A percentile compares a stretch with the other conserved stretches of the same genome.
Evolutionary conservation across 2,329 filamentous ascomycete species (phyloP).

Genomic region (Xylaria sp.): DNA sequence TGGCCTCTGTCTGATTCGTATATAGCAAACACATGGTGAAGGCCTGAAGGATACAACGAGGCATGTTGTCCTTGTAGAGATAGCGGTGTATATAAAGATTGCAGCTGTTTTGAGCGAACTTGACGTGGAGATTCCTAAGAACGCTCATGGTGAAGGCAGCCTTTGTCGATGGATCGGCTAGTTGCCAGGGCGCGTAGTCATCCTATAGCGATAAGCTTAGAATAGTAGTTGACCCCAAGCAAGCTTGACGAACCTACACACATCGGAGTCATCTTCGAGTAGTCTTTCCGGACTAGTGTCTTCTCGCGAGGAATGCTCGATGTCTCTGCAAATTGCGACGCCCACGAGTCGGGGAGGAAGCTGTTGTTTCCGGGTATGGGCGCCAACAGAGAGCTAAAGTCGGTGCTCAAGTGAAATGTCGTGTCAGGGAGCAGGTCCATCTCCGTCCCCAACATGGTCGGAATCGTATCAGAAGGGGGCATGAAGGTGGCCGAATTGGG

Average conservation of each 20-base stretch:
- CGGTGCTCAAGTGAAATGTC: constrained; percentile 32
- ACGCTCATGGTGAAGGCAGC: constrained; percentile 50
- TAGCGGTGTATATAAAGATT: constrained; percentile 57
- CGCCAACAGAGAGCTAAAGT: constrained; percentile 33
- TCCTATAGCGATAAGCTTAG: constrained; percentile 31
- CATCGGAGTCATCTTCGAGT: constrained; percentile 37
- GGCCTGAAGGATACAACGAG: constrained; percentile 53
- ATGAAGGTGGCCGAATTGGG: constrained; percentile 38
- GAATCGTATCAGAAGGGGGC: constrained; percentile 15
- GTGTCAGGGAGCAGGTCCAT: constrained; percentile 18
- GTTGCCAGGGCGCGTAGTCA: constrained; percentile 40
- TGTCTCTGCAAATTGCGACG: constrained; percentile 16
- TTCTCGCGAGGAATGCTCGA: constrained; percentile 21
- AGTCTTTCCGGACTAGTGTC: constrained; percentile 35
- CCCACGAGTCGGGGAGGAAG: constrained; percentile 25
- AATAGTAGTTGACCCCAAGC: not conserved
- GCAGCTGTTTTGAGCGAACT: constrained; percentile 51
- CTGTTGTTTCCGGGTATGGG: constrained; percentile 21
- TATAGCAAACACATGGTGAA: constrained; percentile 55
- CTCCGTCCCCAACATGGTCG: constrained; percentile 17
- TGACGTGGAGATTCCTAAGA: constrained; percentile 49
- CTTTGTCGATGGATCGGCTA: constrained; percentile 54
- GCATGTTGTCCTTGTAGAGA: constrained; percentile 54
- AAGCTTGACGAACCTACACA: constrained; percentile 38
- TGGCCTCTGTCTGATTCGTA: constrained; percentile 50